Conservation (phyloP, 345 rosid genomes). For the Gossypium australe region DNA sequence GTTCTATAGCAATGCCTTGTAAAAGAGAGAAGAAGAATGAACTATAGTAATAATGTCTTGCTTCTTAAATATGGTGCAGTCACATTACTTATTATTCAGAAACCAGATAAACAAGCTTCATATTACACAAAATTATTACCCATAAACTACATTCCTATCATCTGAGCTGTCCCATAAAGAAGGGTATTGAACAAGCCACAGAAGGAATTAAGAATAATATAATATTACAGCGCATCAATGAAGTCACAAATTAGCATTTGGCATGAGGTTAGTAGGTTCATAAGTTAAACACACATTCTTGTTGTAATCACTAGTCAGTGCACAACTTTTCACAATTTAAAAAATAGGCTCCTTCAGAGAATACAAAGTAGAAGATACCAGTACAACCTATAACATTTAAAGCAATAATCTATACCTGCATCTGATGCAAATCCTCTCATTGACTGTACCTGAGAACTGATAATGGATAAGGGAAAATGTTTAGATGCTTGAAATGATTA, state of each 20-base stretch:
- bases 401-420: conserved; percentile 44
- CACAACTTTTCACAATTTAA: background rate
- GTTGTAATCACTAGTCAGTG: background rate
- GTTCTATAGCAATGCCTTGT: background rate
- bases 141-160: background rate
- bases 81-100: background rate
- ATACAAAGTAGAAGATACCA: background rate
- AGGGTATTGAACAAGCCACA: background rate
- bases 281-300: background rate
- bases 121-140: background rate
- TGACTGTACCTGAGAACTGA: conserved; percentile 45
- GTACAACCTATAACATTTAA: background rate
- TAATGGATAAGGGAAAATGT: conserved; percentile 10
- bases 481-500: conserved; percentile 1
- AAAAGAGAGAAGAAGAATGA: background rate
- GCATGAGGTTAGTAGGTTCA: background rate
- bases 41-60: background rate
- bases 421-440: conserved; percentile 70
- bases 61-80: background rate
- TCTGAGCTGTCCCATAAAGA: background rate
- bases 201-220: background rate
- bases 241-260: background rate
- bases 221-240: background rate
- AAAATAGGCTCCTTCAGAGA: background rate
- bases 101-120: background rate